phyloP scores from a whole-genome alignment of 345 rosid genomes.

The Excoecaria agallocha region DNA sequence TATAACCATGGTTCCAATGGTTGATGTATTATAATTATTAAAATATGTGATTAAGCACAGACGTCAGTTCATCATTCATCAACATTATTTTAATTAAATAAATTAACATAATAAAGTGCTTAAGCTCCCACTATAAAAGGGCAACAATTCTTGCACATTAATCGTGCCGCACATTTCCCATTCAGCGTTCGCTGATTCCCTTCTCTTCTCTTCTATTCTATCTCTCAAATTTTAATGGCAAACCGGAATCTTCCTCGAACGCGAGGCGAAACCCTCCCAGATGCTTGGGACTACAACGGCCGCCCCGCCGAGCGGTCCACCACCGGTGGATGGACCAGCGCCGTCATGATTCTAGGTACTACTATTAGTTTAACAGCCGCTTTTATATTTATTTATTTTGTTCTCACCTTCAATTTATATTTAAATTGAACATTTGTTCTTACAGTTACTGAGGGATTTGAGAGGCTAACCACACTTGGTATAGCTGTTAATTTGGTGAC shows the following conservation, averaged over 20 bases:
- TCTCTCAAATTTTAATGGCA: neutral
- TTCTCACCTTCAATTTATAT: no score
- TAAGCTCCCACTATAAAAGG: constrained; percentile 35
- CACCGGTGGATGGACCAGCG: constrained; percentile 87
- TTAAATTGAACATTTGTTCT: neutral
- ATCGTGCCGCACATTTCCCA: constrained; percentile 2
- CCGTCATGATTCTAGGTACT: constrained; percentile 88
- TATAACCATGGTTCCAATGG: constrained; percentile 37
- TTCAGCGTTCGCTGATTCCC: neutral
- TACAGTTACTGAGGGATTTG: constrained; percentile 72
- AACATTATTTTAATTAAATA: neutral
- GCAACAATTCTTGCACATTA: constrained; percentile 7
- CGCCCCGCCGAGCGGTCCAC: constrained; percentile 57
- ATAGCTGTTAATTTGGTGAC: constrained; percentile 93
- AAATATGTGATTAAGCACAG: constrained; percentile 11
- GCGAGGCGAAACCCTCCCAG: constrained; percentile 42
- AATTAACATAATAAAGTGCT: neutral
- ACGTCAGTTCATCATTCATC: constrained; percentile 25
- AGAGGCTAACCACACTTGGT: constrained; percentile 90
- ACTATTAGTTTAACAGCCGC: neutral
- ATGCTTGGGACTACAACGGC: constrained; percentile 96
- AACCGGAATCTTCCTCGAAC: constrained; percentile 52
- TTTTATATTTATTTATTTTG: neutral
- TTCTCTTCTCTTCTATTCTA: neutral
- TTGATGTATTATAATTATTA: constrained; percentile 13